phyloP scores from a whole-genome alignment of 176 grass and related monocot genomes.

The Poa annua region DNA sequence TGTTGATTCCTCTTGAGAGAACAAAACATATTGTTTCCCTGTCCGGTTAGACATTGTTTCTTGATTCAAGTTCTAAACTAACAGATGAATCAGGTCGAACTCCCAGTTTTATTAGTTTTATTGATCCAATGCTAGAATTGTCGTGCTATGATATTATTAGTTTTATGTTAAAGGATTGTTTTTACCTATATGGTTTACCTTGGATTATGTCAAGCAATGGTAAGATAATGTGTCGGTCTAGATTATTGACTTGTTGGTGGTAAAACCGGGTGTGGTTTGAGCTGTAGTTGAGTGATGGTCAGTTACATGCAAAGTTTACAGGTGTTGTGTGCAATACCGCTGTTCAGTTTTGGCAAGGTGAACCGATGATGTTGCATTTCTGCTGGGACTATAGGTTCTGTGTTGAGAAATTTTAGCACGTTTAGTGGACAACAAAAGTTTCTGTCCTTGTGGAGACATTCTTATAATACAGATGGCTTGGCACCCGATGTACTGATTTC shows the following conservation, averaged over 20 bases:
- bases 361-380: too few relatives aligned
- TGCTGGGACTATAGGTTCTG: too few relatives aligned
- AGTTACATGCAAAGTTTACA: conserved; percentile 4
- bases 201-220: neutral
- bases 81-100: conserved; percentile 31
- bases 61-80: conserved; percentile 15
- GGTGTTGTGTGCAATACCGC: too few relatives aligned
- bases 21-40: too few relatives aligned
- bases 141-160: neutral
- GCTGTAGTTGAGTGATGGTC: neutral
- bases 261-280: conserved; percentile 3
- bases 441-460: too few relatives aligned
- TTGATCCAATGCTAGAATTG: conserved; percentile 13
- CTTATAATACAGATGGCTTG: too few relatives aligned
- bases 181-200: neutral
- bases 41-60: neutral
- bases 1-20: too few relatives aligned
- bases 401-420: too few relatives aligned
- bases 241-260: neutral
- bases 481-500: too few relatives aligned
- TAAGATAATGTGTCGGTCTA: conserved; percentile 17
- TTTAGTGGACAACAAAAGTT: too few relatives aligned
- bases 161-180: neutral
- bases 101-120: neutral
- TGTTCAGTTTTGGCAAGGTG: too few relatives aligned